Evolutionary conservation across 768 basidiomycete genomes (phyloP).

Genomic region (Cyclocybe aegerita): DNA sequence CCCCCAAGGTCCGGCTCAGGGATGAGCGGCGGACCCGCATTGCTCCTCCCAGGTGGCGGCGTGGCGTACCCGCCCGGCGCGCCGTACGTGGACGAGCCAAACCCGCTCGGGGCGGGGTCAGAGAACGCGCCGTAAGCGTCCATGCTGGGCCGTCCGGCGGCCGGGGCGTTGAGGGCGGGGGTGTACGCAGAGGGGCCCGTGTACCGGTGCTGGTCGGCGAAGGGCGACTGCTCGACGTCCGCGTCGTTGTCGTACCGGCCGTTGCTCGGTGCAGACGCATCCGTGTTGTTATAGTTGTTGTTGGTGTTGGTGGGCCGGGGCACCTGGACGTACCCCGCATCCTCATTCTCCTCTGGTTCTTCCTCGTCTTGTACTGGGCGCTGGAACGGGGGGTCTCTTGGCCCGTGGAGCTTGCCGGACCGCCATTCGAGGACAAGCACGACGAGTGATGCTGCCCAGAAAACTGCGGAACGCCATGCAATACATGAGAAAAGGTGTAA

Average conservation of each 20-base stretch:
- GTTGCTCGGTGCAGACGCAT: too few relatives aligned
- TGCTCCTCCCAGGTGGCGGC: conserved; percentile 24
- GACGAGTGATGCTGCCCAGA: conserved; percentile 71
- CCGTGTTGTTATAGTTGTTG: conserved; percentile 17
- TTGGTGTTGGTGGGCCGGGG: conserved; percentile 29
- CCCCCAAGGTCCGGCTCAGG: conserved; percentile 43
- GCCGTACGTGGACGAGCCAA: conserved; percentile 40
- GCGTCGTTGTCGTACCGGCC: conserved; percentile 17
- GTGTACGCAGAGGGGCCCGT: conserved; percentile 30
- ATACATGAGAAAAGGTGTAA: neutral
- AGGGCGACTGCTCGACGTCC: conserved; percentile 40
- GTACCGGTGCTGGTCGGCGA: conserved; percentile 51
- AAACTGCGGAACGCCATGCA: conserved; percentile 40
- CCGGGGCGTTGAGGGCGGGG: conserved; percentile 25
- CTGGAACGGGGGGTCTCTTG: conserved; percentile 76
- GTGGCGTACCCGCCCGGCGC: conserved; percentile 4
- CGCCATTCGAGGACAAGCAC: conserved; percentile 79
- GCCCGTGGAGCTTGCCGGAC: conserved; percentile 56
- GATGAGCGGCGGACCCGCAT: conserved; percentile 32
- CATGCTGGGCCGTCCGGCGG: conserved; percentile 62
- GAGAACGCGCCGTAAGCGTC: conserved; percentile 92
- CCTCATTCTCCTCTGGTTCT: conserved; percentile 55
- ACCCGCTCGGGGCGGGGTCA: conserved; percentile 81
- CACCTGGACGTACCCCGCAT: conserved; percentile 50
- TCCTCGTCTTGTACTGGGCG: conserved; percentile 56